Base-by-base conservation (phyloP, 2,329 filamentous ascomycete genomes). In the Microdochium nivale region DNA sequence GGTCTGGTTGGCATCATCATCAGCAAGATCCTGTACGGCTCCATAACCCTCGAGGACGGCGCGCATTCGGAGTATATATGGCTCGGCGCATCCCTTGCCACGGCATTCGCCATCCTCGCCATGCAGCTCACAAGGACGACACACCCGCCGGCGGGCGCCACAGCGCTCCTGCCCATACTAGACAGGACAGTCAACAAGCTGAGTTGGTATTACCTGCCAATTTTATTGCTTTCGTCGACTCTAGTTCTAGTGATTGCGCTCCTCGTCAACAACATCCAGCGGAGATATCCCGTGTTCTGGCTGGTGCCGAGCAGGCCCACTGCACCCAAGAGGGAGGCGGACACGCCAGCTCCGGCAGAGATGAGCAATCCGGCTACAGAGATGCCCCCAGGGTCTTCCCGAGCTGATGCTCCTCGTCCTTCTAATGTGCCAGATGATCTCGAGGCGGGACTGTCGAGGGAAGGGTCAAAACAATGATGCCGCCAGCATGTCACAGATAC, bases 81-180 rank as follows among this genome's bases (percentile, higher is more conserved):
- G 77, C 61, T 88, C 0, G 84, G 76, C 1, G 86, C 81, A 11
- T 79, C 85, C 11, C 66, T 90, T 0, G 72, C 83, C 1, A 88
- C 85, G 56, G 85, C 81, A 0, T 63, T 76, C 2, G 77, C 86
- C 0, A 86, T 80, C 0, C 71, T 77, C 1, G 53, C 81, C 52
- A 90, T 90, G 87, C 76, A 75, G 0, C 59, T 88, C 23, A 90
- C 86, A 1, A 84, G 84, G 50, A 89, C 86, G 0, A 75, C 87
- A 0, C 85, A 90, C 57, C 87, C 87, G 0, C 87, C 87, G 0
- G 87, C 85, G 0, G 87, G 87, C 3, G 86, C 87, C 9, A 90
- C 86, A 1, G 86, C 85, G 0, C 67, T 91, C 1, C 68, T 90
- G 25, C 84, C 85, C 0, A 83, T 86, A 0, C 73, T 82, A 1